Percentiles rank a stretch among this genome's conserved stretches.
These are phyloP conservation scores for Breynia disticha DNA, from an alignment of 441 rosid species.

Conservation along the genomic window DNA sequence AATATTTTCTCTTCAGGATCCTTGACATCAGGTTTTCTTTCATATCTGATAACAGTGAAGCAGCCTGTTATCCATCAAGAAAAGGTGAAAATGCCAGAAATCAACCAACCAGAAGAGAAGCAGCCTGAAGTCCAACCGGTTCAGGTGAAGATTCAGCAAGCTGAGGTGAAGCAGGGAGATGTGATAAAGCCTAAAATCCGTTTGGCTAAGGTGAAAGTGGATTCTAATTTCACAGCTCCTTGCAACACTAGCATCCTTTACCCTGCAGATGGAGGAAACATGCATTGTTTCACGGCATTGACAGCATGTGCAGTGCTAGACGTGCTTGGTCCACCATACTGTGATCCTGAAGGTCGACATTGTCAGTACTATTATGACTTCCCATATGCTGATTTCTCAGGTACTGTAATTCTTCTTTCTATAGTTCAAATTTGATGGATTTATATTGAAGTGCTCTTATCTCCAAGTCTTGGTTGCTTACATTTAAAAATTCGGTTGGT, in stretches of 20 bases:
- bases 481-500: too few relatives aligned
- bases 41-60: neutral
- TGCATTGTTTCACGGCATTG: slow-evolving; percentile 80
- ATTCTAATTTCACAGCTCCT: slow-evolving; percentile 63
- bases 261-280: slow-evolving; percentile 91
- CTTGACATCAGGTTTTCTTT: too few relatives aligned
- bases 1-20: too few relatives aligned
- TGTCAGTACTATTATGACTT: slow-evolving; percentile 63
- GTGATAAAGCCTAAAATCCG: slow-evolving; percentile 28
- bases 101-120: neutral
- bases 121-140: neutral
- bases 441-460: too few relatives aligned
- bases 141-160: neutral
- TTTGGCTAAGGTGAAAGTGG: slow-evolving; percentile 64
- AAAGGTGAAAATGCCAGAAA: neutral
- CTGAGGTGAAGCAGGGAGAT: slow-evolving; percentile 1
- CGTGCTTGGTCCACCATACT: slow-evolving; percentile 86
- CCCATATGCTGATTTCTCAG: slow-evolving; percentile 40
- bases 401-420: slow-evolving; percentile 18
- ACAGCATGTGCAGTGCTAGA: slow-evolving; percentile 88
- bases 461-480: too few relatives aligned
- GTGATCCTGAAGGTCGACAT: slow-evolving; percentile 63
- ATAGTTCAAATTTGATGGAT: too few relatives aligned
- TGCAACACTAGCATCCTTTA: slow-evolving; percentile 69
- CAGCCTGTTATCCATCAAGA: neutral